phyloP scores from a whole-genome alignment of 164 flowering plant species.

The Brasenia schreberi region DNA sequence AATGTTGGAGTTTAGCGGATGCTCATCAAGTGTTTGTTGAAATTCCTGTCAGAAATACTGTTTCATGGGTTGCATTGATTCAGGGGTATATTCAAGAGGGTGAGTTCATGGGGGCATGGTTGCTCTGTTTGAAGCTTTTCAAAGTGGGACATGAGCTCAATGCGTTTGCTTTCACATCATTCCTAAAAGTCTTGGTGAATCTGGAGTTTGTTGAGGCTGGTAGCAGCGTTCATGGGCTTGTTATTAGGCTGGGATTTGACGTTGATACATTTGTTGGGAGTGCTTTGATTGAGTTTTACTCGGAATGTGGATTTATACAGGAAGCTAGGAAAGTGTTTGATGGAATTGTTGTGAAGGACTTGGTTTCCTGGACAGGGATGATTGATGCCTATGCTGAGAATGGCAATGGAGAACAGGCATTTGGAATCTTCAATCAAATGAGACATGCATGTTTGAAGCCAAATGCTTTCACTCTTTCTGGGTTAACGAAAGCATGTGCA shows the following conservation, averaged over 20 bases:
- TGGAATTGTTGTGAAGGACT: constrained; percentile 46
- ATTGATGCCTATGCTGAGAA: constrained; percentile 62
- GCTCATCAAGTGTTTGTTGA: constrained; percentile 56
- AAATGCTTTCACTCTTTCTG: constrained; percentile 53
- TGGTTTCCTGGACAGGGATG: constrained; percentile 93
- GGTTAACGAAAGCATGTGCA: constrained; percentile 63
- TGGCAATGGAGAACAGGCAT: constrained; percentile 37
- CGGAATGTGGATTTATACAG: constrained; percentile 36
- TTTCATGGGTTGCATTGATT: constrained; percentile 66
- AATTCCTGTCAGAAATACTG: constrained; percentile 51
- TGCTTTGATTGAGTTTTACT: constrained; percentile 66
- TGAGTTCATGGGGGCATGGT: constrained; percentile 27
- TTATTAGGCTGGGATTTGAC: constrained; percentile 51
- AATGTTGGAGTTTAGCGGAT: constrained; percentile 21
- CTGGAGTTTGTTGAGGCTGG: constrained; percentile 40
- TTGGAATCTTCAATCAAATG: constrained; percentile 47
- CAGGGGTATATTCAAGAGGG: constrained; percentile 30
- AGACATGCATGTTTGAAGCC: constrained; percentile 44
- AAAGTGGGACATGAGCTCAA: constrained; percentile 67
- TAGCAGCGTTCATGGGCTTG: constrained; percentile 35
- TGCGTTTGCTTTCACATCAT: constrained; percentile 53
- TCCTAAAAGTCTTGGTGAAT: constrained; percentile 57
- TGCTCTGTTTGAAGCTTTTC: constrained; percentile 34
- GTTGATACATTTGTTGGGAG: constrained; percentile 64
- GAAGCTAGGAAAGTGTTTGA: constrained; percentile 49